phyloP scores from a whole-genome alignment of 2,329 filamentous ascomycete genomes.

The Pseudovirgaria hyperparasitica region DNA sequence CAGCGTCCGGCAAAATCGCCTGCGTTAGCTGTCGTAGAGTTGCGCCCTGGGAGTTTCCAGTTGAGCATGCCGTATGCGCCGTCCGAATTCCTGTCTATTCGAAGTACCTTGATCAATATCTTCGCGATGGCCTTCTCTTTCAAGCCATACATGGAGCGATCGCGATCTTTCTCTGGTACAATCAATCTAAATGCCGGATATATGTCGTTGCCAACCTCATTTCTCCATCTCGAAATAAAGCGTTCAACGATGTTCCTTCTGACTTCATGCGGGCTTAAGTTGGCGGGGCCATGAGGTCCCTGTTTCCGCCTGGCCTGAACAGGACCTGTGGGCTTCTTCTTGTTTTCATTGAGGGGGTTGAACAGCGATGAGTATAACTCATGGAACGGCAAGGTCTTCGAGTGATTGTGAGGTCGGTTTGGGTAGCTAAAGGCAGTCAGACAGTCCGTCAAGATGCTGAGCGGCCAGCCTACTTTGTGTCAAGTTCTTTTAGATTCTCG shows the following conservation, averaged over 20 bases:
- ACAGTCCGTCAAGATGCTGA: not conserved
- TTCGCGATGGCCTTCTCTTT: conserved; percentile 89
- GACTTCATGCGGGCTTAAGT: conserved; percentile 61
- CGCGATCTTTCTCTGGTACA: conserved; percentile 81
- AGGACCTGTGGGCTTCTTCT: conserved; percentile 52
- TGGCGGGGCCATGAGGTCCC: conserved; percentile 45
- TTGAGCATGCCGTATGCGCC: conserved; percentile 76
- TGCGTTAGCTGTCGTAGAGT: conserved; percentile 42
- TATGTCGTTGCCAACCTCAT: conserved; percentile 80
- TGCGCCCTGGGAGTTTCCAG: conserved; percentile 79
- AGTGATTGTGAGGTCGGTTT: conserved; percentile 68
- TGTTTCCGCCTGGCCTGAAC: conserved; percentile 42
- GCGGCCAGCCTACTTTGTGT: conserved; percentile 31
- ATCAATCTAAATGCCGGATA: conserved; percentile 89
- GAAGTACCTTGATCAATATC: conserved; percentile 81
- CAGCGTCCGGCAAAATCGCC: conserved; percentile 90
- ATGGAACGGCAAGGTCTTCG: conserved; percentile 69
- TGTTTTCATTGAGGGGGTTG: conserved; percentile 66
- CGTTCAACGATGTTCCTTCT: conserved; percentile 69
- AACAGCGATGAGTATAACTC: conserved; percentile 68
- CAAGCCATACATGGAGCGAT: conserved; percentile 83
- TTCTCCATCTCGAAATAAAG: conserved; percentile 79
- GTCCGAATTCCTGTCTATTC: conserved; percentile 80
- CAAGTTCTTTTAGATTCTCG: conserved; percentile 32
- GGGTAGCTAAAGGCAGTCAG: conserved; percentile 47